phyloP scores from a whole-genome alignment of 805 yeast genomes.

The Lachancea sp. region DNA sequence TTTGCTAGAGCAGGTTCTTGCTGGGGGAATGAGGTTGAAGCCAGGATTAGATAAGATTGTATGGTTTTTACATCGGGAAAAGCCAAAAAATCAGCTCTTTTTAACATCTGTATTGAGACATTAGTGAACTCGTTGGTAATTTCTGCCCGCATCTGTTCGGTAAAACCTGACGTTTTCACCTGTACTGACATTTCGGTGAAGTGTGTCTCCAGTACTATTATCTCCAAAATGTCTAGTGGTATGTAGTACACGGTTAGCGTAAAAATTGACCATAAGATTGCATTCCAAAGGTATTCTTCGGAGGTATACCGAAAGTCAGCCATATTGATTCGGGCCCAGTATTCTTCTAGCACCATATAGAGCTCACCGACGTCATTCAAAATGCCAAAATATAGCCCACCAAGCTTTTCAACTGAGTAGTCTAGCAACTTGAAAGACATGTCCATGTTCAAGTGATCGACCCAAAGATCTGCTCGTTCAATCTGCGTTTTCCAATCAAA shows the following conservation, averaged over 20 bases:
- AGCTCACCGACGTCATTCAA: slow-evolving; percentile 29
- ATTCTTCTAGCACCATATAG: slow-evolving; percentile 21
- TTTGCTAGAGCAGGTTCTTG: slow-evolving; percentile 14
- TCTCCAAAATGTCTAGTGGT: slow-evolving; percentile 15
- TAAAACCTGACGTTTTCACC: neutral
- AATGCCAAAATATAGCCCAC: slow-evolving; percentile 29
- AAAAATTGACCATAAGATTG: slow-evolving; percentile 29
- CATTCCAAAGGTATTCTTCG: slow-evolving; percentile 25
- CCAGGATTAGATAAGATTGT: slow-evolving; percentile 24
- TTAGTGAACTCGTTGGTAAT: slow-evolving; percentile 16
- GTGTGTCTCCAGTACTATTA: slow-evolving; percentile 9
- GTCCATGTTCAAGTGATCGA: slow-evolving; percentile 14
- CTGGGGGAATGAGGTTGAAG: slow-evolving; percentile 21
- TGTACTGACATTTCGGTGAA: slow-evolving; percentile 4
- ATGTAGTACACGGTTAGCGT: slow-evolving; percentile 27
- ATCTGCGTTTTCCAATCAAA: slow-evolving; percentile 7
- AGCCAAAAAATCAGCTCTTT: slow-evolving; percentile 17
- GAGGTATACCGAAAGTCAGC: slow-evolving; percentile 7
- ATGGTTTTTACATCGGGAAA: slow-evolving; percentile 26
- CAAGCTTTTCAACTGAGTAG: slow-evolving; percentile 29
- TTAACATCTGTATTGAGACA: slow-evolving; percentile 16
- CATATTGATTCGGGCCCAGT: slow-evolving; percentile 21
- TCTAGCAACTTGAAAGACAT: slow-evolving; percentile 23
- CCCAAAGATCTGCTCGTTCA: slow-evolving; percentile 15
- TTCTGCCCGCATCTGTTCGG: slow-evolving; percentile 15